Evolutionary conservation across 140 eudicot genomes (phyloP).

Genomic region (Anethum foeniculum): DNA sequence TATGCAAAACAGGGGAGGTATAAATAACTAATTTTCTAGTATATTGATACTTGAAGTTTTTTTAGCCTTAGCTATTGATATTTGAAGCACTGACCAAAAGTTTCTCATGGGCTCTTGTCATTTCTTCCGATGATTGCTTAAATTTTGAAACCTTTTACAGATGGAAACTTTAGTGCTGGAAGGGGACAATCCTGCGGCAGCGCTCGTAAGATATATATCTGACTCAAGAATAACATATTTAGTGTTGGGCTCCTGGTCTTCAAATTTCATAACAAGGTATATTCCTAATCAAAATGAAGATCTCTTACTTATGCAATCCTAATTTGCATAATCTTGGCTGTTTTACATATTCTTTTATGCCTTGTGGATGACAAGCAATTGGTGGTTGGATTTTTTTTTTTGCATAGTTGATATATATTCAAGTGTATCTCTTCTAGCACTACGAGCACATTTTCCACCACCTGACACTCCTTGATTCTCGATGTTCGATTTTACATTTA

Average conservation of each 20-base stretch:
- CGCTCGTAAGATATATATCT: constrained; percentile 47
- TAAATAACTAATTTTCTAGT: background rate
- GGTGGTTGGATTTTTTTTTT: background rate
- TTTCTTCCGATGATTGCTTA: background rate
- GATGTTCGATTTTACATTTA: background rate
- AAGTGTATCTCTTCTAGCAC: background rate
- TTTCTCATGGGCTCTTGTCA: background rate
- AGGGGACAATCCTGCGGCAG: constrained; percentile 60
- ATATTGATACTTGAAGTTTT: background rate
- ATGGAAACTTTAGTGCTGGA: constrained; percentile 74
- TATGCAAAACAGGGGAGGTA: constrained; percentile 50
- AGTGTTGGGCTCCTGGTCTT: constrained; percentile 3
- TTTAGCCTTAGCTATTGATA: background rate
- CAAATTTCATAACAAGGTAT: background rate
- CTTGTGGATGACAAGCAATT: background rate
- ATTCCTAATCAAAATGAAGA: background rate
- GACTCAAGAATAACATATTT: constrained; percentile 27
- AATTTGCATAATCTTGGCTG: background rate
- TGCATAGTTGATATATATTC: background rate
- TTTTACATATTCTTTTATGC: background rate
- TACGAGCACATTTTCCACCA: background rate
- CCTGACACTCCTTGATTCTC: background rate
- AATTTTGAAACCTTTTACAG: constrained; percentile 22
- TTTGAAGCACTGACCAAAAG: background rate
- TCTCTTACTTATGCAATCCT: background rate